Evolutionary conservation across 306 rosid species (phyloP).

Genomic region (Pyrus bretschneideri): DNA sequence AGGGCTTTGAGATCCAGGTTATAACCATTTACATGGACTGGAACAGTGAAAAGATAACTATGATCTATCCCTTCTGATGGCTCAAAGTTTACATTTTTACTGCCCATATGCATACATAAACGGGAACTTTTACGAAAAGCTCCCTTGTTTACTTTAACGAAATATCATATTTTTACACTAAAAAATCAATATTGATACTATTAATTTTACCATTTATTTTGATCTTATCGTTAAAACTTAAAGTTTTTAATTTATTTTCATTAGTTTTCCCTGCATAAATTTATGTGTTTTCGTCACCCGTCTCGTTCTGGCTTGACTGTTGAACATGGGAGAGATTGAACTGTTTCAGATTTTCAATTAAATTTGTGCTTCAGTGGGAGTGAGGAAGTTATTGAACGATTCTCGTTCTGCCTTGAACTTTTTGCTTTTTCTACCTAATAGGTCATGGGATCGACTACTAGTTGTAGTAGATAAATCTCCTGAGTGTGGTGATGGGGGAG

Average conservation of each 20-base stretch:
- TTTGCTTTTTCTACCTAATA: neutral
- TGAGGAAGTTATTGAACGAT: neutral
- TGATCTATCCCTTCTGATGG: slow-evolving; percentile 52
- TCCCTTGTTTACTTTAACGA: too few relatives aligned
- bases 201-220: too few relatives aligned
- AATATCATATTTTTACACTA: too few relatives aligned
- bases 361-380: neutral
- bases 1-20: slow-evolving; percentile 44
- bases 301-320: neutral
- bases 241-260: too few relatives aligned
- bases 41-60: slow-evolving; percentile 29
- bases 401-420: neutral
- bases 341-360: neutral
- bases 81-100: neutral
- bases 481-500: neutral
- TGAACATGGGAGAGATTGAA: neutral
- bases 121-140: too few relatives aligned
- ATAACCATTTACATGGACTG: slow-evolving; percentile 12
- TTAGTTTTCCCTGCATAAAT: too few relatives aligned
- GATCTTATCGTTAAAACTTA: too few relatives aligned
- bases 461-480: neutral
- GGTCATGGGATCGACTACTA: neutral
- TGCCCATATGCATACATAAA: neutral
- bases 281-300: neutral
- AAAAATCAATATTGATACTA: too few relatives aligned